These are phyloP conservation scores for Ganoderma leucocontextum DNA, from an alignment of 1,284 basidiomycete species.

Conservation along the genomic window DNA sequence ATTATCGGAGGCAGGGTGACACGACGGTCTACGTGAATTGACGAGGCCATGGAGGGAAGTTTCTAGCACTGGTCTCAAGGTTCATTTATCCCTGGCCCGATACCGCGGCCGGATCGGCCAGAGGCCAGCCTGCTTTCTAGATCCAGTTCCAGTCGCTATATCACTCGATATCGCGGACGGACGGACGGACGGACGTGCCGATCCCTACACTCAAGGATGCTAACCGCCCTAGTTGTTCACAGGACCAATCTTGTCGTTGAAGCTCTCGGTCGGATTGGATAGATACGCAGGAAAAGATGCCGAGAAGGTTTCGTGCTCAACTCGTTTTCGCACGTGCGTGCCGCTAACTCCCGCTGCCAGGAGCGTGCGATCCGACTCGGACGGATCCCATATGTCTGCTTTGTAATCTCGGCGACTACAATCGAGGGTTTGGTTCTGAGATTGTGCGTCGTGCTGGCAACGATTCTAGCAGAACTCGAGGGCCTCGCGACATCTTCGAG, in stretches of 20 bases:
- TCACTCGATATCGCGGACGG: neutral
- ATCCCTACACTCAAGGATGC: neutral
- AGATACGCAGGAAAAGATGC: neutral
- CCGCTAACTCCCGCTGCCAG: constrained; percentile 2
- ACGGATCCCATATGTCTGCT: neutral
- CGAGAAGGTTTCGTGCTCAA: neutral
- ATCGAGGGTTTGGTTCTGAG: too few species aligned
- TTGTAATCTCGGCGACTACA: neutral
- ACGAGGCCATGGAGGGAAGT: neutral
- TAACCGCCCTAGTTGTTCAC: neutral
- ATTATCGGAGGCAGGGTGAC: too few species aligned
- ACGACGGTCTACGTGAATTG: too few species aligned
- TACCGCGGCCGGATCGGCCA: neutral
- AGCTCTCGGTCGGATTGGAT: neutral
- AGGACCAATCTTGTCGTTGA: neutral
- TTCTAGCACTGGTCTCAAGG: neutral
- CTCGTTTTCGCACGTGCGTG: constrained; percentile 5
- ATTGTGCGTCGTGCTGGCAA: neutral
- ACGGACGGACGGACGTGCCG: neutral
- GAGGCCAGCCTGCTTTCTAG: neutral
- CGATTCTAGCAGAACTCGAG: neutral
- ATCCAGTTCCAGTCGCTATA: neutral
- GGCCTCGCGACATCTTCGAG: neutral
- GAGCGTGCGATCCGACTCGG: neutral
- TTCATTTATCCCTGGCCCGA: neutral